phyloP scores from a whole-genome alignment of 1,284 basidiomycete species.

The Termitomyces sp. region DNA sequence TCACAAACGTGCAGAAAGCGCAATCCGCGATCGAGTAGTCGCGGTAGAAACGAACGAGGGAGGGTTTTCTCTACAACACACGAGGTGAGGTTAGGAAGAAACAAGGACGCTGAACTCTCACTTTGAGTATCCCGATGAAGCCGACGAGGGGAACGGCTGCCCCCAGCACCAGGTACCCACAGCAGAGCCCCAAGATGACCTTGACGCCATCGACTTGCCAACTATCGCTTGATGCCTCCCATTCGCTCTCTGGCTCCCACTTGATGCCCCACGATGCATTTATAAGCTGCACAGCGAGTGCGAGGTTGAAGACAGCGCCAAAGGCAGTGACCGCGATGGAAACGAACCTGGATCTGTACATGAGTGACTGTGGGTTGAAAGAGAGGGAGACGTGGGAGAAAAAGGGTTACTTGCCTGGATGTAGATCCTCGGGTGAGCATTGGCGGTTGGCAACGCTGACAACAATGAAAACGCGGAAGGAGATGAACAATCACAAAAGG shows the following conservation, averaged over 20 bases:
- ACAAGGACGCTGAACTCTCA: slow-evolving; percentile 28
- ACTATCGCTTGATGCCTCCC: slow-evolving; percentile 58
- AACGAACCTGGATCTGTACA: slow-evolving; percentile 41
- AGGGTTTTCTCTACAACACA: slow-evolving; percentile 42
- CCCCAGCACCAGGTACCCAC: slow-evolving; percentile 60
- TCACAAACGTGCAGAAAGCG: slow-evolving; percentile 55
- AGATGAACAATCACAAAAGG: slow-evolving; percentile 5
- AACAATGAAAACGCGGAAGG: not conserved
- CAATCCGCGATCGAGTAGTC: slow-evolving; percentile 75
- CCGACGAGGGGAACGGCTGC: slow-evolving; percentile 58
- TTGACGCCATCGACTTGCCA: slow-evolving; percentile 58
- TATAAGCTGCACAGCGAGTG: slow-evolving; percentile 51
- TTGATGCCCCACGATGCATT: slow-evolving; percentile 55
- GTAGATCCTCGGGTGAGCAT: slow-evolving; percentile 13
- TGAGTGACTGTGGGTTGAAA: slow-evolving; percentile 17
- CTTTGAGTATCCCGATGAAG: slow-evolving; percentile 64
- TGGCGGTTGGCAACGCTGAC: slow-evolving; percentile 9
- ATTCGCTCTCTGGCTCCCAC: slow-evolving; percentile 67
- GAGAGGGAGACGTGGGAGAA: not conserved
- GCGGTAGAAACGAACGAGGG: slow-evolving; percentile 58
- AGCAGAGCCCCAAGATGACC: slow-evolving; percentile 61
- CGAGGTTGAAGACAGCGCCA: slow-evolving; percentile 51
- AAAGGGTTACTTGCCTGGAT: slow-evolving; percentile 10
- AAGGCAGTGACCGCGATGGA: slow-evolving; percentile 52
- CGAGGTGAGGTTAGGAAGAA: not conserved